Evolutionary conservation across 768 basidiomycete genomes (phyloP).

Genomic region (Pisolithus microcarpus): DNA sequence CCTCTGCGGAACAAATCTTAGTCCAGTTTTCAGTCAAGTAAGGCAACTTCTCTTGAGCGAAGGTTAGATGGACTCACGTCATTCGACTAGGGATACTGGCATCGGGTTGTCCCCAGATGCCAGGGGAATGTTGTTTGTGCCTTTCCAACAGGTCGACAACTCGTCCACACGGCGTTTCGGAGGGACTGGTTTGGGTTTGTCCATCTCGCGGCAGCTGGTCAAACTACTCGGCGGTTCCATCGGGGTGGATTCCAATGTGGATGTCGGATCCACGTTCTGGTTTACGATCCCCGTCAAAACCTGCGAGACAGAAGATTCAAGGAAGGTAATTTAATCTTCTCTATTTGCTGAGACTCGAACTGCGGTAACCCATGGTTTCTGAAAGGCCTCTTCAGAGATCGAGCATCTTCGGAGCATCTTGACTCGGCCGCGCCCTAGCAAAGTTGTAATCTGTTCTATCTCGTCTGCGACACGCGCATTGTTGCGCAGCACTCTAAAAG

Average conservation of each 20-base stretch:
- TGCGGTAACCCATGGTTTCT: neutral
- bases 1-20: constrained; percentile 36
- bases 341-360: neutral
- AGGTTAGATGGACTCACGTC: neutral
- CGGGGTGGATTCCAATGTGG: constrained; percentile 58
- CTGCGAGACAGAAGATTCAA: constrained; percentile 48
- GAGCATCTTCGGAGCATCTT: constrained; percentile 41
- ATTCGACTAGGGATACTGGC: constrained; percentile 51
- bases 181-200: constrained; percentile 70
- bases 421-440: constrained; percentile 38
- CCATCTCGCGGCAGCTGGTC: constrained; percentile 67
- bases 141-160: constrained; percentile 75
- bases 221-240: constrained; percentile 73
- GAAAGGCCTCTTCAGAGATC: constrained; percentile 41
- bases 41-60: neutral
- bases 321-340: constrained; percentile 34
- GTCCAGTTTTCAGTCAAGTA: constrained; percentile 65
- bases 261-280: constrained; percentile 63
- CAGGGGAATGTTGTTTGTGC: constrained; percentile 60
- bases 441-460: constrained; percentile 50
- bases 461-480: constrained; percentile 53
- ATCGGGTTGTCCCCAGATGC: constrained; percentile 64
- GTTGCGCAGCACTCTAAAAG: constrained; percentile 48
- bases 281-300: constrained; percentile 65
- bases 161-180: constrained; percentile 72